Percentiles rank a stretch among this genome's conserved stretches.
These are phyloP conservation scores for Apodospora peruviana DNA, from an alignment of 495 filamentous ascomycete genomes.

Conservation along the genomic window DNA sequence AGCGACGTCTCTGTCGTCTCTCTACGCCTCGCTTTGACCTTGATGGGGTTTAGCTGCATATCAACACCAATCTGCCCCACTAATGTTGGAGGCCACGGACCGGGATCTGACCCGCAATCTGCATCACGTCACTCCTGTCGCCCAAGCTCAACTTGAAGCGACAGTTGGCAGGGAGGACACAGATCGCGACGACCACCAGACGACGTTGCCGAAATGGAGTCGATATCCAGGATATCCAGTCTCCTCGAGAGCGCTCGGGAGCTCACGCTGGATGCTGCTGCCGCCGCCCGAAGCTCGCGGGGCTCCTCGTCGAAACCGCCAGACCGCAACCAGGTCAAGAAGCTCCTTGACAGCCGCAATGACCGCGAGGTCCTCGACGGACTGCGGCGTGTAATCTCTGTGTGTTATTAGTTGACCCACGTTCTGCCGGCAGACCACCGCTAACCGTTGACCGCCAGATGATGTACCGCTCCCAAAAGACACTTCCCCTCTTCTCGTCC, in stretches of 20 bases:
- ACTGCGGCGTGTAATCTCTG: slow-evolving; percentile 80
- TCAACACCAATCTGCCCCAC: too few species aligned
- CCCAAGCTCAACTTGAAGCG: too few species aligned
- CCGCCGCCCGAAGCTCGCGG: slow-evolving; percentile 58
- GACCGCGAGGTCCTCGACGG: slow-evolving; percentile 92
- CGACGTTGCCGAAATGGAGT: slow-evolving; percentile 59
- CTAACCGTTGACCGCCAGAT: slow-evolving; percentile 50
- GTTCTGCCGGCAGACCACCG: slow-evolving; percentile 13
- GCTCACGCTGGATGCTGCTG: slow-evolving; percentile 92
- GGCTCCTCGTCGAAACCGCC: slow-evolving; percentile 37
- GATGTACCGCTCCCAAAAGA: slow-evolving; percentile 83
- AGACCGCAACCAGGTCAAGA: slow-evolving; percentile 71
- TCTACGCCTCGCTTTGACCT: neutral
- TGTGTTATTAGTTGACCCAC: slow-evolving; percentile 36
- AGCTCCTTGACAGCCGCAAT: slow-evolving; percentile 87
- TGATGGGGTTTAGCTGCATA: slow-evolving; percentile 21
- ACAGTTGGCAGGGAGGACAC: too few species aligned
- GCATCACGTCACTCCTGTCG: too few species aligned
- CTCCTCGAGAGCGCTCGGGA: slow-evolving; percentile 94
- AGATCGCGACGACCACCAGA: too few species aligned
- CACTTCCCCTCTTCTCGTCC: slow-evolving; percentile 82
- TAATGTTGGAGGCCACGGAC: too few species aligned
- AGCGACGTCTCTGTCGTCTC: too few species aligned
- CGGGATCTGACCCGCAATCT: neutral
- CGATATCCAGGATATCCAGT: slow-evolving; percentile 88